These are phyloP conservation scores for Talaromyces amestolkiae DNA, from an alignment of 2,329 filamentous ascomycete genomes.

Conservation along the genomic window DNA sequence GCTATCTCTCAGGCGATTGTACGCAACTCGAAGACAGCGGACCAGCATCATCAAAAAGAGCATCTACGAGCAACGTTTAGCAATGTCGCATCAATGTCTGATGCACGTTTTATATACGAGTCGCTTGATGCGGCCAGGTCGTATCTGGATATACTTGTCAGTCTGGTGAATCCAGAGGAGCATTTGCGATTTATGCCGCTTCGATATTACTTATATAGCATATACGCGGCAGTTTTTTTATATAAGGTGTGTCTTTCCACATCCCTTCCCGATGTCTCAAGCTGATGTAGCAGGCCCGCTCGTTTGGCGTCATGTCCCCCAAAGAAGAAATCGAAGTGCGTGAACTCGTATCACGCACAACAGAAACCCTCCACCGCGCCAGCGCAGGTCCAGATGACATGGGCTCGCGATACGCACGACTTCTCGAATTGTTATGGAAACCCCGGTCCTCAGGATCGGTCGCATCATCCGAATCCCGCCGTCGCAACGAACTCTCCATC, in stretches of 20 bases:
- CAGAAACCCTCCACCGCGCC: conserved; percentile 58
- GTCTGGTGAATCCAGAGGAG: conserved; percentile 57
- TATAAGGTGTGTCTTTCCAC: conserved; percentile 53
- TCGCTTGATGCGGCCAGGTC: conserved; percentile 64
- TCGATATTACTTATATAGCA: conserved; percentile 59
- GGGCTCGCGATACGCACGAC: conserved; percentile 60
- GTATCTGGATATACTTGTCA: conserved; percentile 59
- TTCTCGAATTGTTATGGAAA: conserved; percentile 61
- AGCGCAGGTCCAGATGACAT: conserved; percentile 59
- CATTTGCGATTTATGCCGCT: conserved; percentile 64
- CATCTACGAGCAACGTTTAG: conserved; percentile 47
- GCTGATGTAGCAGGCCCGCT: conserved; percentile 46
- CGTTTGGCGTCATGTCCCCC: conserved; percentile 58
- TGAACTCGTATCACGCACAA: conserved; percentile 58
- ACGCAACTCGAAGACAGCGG: conserved; percentile 38
- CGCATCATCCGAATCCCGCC: conserved; percentile 29
- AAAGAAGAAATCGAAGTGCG: conserved; percentile 57
- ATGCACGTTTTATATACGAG: conserved; percentile 66
- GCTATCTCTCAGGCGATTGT: conserved; percentile 56
- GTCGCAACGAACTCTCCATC: conserved; percentile 31
- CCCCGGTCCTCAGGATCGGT: conserved; percentile 31
- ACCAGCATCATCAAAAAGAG: conserved; percentile 38
- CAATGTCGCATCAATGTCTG: conserved; percentile 59
- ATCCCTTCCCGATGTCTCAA: background rate
- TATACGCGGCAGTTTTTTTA: conserved; percentile 64